A percentile compares a stretch with the other conserved stretches of the same genome.
Evolutionary conservation across 495 filamentous ascomycete genomes (phyloP).

Genomic region (Coniosporium apollinis): DNA sequence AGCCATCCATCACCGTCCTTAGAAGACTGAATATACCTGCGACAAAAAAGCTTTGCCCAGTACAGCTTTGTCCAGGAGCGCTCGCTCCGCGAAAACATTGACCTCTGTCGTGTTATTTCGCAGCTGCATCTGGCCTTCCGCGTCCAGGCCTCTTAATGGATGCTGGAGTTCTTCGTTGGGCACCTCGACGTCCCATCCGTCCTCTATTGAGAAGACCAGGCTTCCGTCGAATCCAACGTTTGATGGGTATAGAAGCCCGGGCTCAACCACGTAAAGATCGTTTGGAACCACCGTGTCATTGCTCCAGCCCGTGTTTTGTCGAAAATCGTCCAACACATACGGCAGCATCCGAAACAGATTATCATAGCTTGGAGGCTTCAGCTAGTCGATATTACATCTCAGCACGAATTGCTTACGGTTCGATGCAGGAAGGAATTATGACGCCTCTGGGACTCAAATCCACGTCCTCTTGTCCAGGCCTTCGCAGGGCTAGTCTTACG

Average conservation of each 20-base stretch:
- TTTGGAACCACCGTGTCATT: background rate
- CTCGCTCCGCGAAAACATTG: background rate
- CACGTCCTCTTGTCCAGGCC: background rate
- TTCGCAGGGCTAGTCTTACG: background rate
- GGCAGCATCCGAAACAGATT: background rate
- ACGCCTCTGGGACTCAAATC: background rate
- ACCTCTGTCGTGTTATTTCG: background rate
- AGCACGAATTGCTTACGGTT: background rate
- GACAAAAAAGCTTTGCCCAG: background rate
- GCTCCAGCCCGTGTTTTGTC: background rate
- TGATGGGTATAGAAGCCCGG: background rate
- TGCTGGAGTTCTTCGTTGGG: background rate
- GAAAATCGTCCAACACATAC: background rate
- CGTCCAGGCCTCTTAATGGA: background rate
- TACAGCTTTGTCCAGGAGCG: background rate
- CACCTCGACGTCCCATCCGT: background rate
- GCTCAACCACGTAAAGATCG: background rate
- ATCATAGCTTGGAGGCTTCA: background rate
- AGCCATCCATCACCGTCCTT: no score
- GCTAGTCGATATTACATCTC: background rate
- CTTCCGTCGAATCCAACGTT: background rate
- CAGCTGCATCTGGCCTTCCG: background rate
- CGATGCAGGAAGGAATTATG: background rate
- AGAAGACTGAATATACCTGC: no score
- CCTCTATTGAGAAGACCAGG: background rate